Evolutionary conservation across 129 eudicot genomes (phyloP).

Genomic region (Centella asiatica): DNA sequence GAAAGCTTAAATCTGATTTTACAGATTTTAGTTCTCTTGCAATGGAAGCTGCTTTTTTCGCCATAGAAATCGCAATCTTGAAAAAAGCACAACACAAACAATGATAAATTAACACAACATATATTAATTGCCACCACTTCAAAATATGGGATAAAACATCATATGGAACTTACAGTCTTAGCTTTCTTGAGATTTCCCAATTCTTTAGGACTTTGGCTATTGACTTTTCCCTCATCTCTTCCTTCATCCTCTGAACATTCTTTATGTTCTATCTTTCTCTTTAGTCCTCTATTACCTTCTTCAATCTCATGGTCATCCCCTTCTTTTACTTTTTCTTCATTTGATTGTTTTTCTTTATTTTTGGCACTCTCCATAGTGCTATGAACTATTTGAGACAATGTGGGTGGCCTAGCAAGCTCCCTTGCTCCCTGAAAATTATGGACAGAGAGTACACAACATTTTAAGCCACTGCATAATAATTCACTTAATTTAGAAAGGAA

Average conservation of each 20-base stretch:
- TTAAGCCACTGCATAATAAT: not conserved
- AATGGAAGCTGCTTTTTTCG: slow-evolving; percentile 54
- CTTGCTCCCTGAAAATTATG: slow-evolving; percentile 65
- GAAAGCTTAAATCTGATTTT: slow-evolving; percentile 68
- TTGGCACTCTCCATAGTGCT: slow-evolving; percentile 46
- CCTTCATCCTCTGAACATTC: slow-evolving; percentile 20
- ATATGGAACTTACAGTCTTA: slow-evolving; percentile 49
- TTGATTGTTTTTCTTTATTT: slow-evolving; percentile 11
- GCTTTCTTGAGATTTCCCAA: slow-evolving; percentile 59
- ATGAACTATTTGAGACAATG: slow-evolving; percentile 64
- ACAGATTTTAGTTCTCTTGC: slow-evolving; percentile 84
- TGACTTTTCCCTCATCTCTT: slow-evolving; percentile 19
- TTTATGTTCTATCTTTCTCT: slow-evolving; percentile 44
- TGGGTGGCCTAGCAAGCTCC: slow-evolving; percentile 73
- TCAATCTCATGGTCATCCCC: slow-evolving; percentile 21
- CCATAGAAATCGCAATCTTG: slow-evolving; percentile 87
- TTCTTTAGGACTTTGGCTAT: slow-evolving; percentile 27
- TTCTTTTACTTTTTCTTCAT: slow-evolving; percentile 10
- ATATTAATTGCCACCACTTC: not conserved
- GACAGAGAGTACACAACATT: not conserved
- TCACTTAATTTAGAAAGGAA: too few species aligned
- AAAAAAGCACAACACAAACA: not conserved
- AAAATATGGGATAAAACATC: not conserved
- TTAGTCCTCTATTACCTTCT: slow-evolving; percentile 46
- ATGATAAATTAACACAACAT: not conserved